Base-by-base conservation (phyloP, 2,329 filamentous ascomycete species). In the Neonectria magnoliae region DNA sequence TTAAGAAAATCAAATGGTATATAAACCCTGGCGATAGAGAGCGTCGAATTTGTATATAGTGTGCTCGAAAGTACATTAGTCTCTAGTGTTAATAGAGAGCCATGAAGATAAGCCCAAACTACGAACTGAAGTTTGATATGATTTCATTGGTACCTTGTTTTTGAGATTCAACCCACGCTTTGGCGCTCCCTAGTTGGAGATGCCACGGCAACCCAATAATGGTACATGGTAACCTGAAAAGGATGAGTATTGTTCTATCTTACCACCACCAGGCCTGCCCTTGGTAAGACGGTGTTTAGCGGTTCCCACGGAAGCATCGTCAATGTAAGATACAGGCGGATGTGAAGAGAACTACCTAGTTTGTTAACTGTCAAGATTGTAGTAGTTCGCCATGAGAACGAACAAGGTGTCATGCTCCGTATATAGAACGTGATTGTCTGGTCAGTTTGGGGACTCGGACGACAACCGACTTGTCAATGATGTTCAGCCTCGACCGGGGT, bases 11-110 rank as follows among this genome's bases (percentile, higher is more conserved):
- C 59, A 60, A 47, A 54, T 45, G 65, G 60, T 68, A 70, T 61
- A 69, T 73, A 72, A 54, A 64, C 69, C 63, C 55, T 59, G 50
- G 55, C 42, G n/a, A 63, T 69, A 58, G 57, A 61, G 61, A 68
- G 55, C 51, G 60, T 54, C 60, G 54, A 62, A 53, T 48, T 60
- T 59, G 62, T 71, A 70, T 61, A 67, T 73, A 72, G 54, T 48
- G 60, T 53, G 52, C 50, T 36, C 54, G 61, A 71, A 57, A 69
- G 54, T 54, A 71, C 58, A 68, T 51, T 60, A 65, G 63, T 64
- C 68, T 66, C 66, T 25, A 59, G 44, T 72, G 54, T 59, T 57
- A 72, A 66, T 51, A 64, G 22, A 64, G 22, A 62, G 64, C 61
- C 50, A 60, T 56, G 22, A 42, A 65, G 60, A 55, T 29, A 36